Conservation (phyloP, 208 protist species). For the Strigomonas culicis region DNA sequence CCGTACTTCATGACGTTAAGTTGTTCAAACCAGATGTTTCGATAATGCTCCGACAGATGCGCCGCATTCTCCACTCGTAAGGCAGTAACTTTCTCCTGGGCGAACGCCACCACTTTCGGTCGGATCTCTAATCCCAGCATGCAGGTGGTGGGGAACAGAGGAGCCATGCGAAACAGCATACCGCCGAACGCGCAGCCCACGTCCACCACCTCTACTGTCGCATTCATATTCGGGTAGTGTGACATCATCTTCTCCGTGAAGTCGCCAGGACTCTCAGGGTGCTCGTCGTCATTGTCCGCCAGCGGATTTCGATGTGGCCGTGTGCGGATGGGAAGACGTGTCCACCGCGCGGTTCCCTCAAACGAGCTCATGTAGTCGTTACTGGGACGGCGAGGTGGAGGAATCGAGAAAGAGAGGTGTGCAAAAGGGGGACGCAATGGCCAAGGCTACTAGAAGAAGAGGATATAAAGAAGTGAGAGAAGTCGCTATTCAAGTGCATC, state of each 20-base stretch:
- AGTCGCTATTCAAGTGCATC: no score
- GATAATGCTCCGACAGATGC: constrained; percentile 61
- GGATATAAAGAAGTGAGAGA: no score
- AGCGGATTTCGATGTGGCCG: constrained; percentile 93
- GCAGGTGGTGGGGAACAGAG: constrained; percentile 91
- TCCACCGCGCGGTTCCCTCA: constrained; percentile 71
- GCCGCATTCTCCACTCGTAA: constrained; percentile 38
- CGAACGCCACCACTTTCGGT: constrained; percentile 92
- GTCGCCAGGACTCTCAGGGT: constrained; percentile 71
- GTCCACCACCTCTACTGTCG: constrained; percentile 87
- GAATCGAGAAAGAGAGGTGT: no score
- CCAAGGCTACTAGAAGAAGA: no score
- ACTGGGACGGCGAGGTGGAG: no score
- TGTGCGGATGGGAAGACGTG: constrained; percentile 84
- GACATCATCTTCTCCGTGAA: constrained; percentile 36
- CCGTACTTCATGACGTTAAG: constrained; percentile 98
- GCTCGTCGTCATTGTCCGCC: constrained; percentile 85
- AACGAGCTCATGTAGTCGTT: no score
- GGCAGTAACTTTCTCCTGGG: constrained; percentile 69
- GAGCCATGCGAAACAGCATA: constrained; percentile 87
- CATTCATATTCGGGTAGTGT: constrained; percentile 46
- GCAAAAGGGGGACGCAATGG: no score
- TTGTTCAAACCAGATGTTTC: constrained; percentile 95
- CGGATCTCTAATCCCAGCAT: constrained; percentile 97
- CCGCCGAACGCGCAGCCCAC: constrained; percentile 98